Base-by-base conservation (phyloP, 495 filamentous ascomycete species). In the Cladorrhinum samala region DNA sequence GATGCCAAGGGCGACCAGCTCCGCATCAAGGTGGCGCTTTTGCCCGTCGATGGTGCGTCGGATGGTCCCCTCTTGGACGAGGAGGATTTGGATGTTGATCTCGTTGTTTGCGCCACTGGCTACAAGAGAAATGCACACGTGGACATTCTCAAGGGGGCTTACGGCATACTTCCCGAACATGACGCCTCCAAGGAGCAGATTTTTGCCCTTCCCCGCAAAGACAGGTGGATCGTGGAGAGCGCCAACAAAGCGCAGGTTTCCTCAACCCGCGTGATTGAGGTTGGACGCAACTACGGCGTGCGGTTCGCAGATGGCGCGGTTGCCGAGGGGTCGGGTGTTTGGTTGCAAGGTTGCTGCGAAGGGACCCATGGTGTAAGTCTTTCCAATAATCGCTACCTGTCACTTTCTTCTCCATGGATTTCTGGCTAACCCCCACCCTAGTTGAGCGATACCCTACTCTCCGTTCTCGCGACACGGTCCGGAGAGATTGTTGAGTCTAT, bases 291-390 rank as follows among this genome's bases (percentile, higher is more conserved):
- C 66, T 98, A 98, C 64, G 74, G 77, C 11, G 80, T 96, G 2
- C 68, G 78, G 21, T 86, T 91, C 57, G 76, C 82, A 20, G 71
- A 75, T 7, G 80, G 76, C 20, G 79, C 80, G 55, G 85, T 96
- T 23, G 74, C 84, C 13, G 78, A 81, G 7, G 73, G 70, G 1
- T 75, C 73, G n/a, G 91, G 91, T 9, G 78, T 96, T 27, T 98
- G 89, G 90, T 74, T 98, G 55, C 93, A 96, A 69, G 93, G 93
- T 1, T 96, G 91, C 67, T 93, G 90, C 61, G 90, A 98, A 71
- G 81, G 76, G 53, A 95, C 89, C 23, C 93, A 96, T 66, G 93
- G 93, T 33, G 86, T 90, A 75, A 80, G 84, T 80, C 20, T 48
- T 13, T 23, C 16, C 17, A n/a, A n/a, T n/a, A n/a, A n/a, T n/a